Conservation (phyloP, 768 basidiomycete species). For the Leucocoprinus birnbaumii region DNA sequence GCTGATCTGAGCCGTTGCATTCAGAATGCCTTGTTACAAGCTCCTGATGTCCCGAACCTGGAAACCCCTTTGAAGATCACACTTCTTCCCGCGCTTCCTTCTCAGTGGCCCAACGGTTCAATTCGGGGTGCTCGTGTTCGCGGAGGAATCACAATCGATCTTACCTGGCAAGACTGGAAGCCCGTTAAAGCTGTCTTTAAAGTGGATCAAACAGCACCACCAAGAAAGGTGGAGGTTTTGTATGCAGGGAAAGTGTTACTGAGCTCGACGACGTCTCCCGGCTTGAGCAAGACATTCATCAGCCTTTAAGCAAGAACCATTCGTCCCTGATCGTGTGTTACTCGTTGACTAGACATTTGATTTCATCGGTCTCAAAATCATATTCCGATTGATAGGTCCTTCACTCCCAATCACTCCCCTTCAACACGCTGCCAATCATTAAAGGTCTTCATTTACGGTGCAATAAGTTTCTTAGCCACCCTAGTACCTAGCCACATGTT, state of each 20-base stretch:
- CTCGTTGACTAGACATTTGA: too few relatives aligned
- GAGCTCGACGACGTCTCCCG: constrained; percentile 25
- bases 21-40: constrained; percentile 68
- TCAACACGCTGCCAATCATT: too few relatives aligned
- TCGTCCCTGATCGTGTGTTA: neutral
- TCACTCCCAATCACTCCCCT: too few relatives aligned
- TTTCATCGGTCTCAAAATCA: too few relatives aligned
- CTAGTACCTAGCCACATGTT: too few relatives aligned
- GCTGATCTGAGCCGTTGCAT: neutral
- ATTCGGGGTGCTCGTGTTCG: constrained; percentile 61
- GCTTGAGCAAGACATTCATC: constrained; percentile 18
- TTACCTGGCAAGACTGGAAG: constrained; percentile 46
- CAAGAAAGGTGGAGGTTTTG: constrained; percentile 36
- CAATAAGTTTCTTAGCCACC: too few relatives aligned
- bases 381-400: too few relatives aligned
- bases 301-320: neutral
- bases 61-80: constrained; percentile 51
- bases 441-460: too few relatives aligned
- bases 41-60: constrained; percentile 56
- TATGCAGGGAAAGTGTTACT: constrained; percentile 33
- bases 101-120: constrained; percentile 56
- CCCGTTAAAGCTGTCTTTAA: constrained; percentile 30
- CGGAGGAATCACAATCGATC: constrained; percentile 54
- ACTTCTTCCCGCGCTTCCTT: constrained; percentile 64
- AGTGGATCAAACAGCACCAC: constrained; percentile 29